These are phyloP conservation scores for Alternaria gansuensis DNA, from an alignment of 2,329 filamentous ascomycete genomes.

Conservation along the genomic window DNA sequence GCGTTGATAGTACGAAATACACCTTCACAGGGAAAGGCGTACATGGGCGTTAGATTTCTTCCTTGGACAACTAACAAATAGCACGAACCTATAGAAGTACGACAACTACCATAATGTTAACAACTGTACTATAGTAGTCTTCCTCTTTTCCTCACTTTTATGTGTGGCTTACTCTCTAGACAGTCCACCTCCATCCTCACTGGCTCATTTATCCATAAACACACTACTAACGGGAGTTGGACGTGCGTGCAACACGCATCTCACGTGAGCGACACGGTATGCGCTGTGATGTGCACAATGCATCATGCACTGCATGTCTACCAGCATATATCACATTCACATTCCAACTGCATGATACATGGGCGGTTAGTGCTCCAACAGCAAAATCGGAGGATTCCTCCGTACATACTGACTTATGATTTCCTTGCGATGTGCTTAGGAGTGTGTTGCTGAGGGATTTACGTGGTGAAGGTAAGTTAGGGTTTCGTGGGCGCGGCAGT, in stretches of 20 bases:
- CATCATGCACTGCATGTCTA: not conserved
- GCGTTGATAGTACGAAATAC: not conserved
- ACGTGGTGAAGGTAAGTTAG: no score
- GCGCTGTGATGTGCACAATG: constrained; percentile 9
- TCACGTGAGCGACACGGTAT: constrained; percentile 18
- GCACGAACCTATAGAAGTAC: not conserved
- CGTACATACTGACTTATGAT: not conserved
- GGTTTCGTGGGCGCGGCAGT: no score
- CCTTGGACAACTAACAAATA: not conserved
- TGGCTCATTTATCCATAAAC: no score
- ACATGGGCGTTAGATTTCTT: not conserved
- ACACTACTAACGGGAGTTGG: no score
- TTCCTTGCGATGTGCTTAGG: not conserved
- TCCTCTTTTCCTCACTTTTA: no score
- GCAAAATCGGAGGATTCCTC: not conserved
- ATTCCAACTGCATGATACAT: not conserved
- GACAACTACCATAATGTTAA: constrained; percentile 8
- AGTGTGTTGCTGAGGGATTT: no score
- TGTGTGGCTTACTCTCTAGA: no score
- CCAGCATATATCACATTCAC: constrained; percentile 13
- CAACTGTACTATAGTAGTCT: not conserved
- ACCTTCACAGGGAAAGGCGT: not conserved
- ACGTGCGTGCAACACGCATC: not conserved
- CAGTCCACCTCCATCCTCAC: no score
- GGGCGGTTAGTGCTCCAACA: not conserved